Evolutionary conservation across 805 yeast genomes (phyloP), one percentile per base, ranked within the genome.

Genomic region (Metschnikowia proteae): DNA sequence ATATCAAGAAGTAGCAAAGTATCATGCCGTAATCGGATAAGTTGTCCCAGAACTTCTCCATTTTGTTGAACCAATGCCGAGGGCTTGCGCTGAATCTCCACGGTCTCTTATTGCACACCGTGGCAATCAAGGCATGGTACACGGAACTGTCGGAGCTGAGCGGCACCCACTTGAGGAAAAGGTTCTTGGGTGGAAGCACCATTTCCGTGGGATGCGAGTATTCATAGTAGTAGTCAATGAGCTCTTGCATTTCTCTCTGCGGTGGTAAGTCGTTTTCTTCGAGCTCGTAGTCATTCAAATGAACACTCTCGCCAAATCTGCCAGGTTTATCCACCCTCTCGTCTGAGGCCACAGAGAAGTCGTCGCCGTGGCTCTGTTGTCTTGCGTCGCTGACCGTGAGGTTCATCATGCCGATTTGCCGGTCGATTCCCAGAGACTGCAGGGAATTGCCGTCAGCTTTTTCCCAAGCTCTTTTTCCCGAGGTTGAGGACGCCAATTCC

Each of bases 21-120:
- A 65, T 42, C 56, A 64, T 58, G 7, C 67, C 68, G 32, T 64
- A 53, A 23, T 61, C 61, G 41, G 60, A 60, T 29, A 65, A 57
- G 31, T 56, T 53, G 49, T 65, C 67, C 64, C 61, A 59, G 47
- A 46, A 55, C 37, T 56, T 55, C 45, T 51, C 51, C 29, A 54
- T 55, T 3, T 53, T 53, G 13, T 43, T 47, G 11, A 64, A 45
- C 69, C 70, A 66, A 35, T 46, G 47, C 3, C 43, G 28, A 34
- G 65, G 66, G 38, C 54, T 56, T n/a, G 45, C 38, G 17, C 46
- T 43, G 10, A 54, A 36, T 1, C 39, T 45, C 40, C 54, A 40
- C 9, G 25, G 23, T 4, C 23, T 38, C 13, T 34, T 36, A n/a
- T 23, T 27, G 38, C 63, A 59, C 25, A 63, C 56, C 5, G 46